Conservation (phyloP, 2,329 filamentous ascomycete species). For the Epicoccum sorghinum region DNA sequence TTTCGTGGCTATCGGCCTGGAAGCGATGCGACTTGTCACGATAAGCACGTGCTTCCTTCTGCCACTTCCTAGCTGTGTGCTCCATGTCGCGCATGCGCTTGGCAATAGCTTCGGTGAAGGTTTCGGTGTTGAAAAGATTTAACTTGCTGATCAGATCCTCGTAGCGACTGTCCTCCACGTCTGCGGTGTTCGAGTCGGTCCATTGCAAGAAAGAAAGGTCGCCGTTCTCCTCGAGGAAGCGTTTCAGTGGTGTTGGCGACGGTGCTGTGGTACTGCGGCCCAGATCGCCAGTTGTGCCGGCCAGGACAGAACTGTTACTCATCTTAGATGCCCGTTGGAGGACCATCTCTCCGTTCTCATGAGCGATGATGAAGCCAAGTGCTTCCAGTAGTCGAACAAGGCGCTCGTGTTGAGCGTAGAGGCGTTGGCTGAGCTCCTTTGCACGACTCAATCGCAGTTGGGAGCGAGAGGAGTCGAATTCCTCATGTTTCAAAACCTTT, state of each 20-base stretch:
- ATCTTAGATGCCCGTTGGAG: conserved; percentile 74
- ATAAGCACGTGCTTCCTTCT: conserved; percentile 84
- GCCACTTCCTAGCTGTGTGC: conserved; percentile 89
- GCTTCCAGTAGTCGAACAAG: conserved; percentile 84
- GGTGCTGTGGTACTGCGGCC: conserved; percentile 62
- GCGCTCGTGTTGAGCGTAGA: conserved; percentile 84
- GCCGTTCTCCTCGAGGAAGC: conserved; percentile 63
- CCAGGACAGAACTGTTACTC: conserved; percentile 54
- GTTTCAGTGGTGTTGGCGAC: conserved; percentile 61
- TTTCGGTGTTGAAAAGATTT: conserved; percentile 80
- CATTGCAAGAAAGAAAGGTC: conserved; percentile 81
- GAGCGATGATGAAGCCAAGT: conserved; percentile 80
- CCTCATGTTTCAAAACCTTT: conserved; percentile 62
- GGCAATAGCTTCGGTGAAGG: conserved; percentile 82
- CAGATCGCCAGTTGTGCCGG: conserved; percentile 47
- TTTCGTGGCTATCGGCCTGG: conserved; percentile 88
- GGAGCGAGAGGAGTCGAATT: conserved; percentile 59
- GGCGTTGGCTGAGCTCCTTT: conserved; percentile 81
- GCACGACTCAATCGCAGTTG: conserved; percentile 74
- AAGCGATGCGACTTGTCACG: conserved; percentile 82
- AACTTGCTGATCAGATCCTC: conserved; percentile 74
- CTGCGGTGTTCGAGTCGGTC: conserved; percentile 72
- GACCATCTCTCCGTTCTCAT: conserved; percentile 73
- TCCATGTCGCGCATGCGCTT: conserved; percentile 94
- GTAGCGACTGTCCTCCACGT: conserved; percentile 75